Percentiles rank a stretch among this genome's conserved stretches.
These are phyloP conservation scores for Schwanniomyces sp. DNA, from an alignment of 805 yeast species.

Conservation along the genomic window DNA sequence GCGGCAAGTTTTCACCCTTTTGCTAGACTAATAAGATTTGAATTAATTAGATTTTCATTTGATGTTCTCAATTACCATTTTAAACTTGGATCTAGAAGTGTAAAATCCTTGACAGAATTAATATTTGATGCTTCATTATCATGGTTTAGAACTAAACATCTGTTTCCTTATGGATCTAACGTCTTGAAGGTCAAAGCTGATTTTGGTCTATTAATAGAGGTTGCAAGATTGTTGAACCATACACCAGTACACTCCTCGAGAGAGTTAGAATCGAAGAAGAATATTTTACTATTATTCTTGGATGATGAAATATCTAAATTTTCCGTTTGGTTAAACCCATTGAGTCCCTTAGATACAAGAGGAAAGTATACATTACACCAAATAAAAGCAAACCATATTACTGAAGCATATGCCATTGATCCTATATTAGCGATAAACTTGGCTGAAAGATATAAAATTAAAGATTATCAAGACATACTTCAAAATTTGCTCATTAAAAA, in stretches of 20 bases:
- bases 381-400: slow-evolving; percentile 43
- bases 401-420: slow-evolving; percentile 60
- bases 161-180: slow-evolving; percentile 86
- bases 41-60: slow-evolving; percentile 65
- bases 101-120: slow-evolving; percentile 44
- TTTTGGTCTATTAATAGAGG: slow-evolving; percentile 53
- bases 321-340: slow-evolving; percentile 75
- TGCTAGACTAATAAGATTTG: slow-evolving; percentile 73
- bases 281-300: slow-evolving; percentile 60
- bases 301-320: slow-evolving; percentile 73
- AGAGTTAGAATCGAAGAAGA: slow-evolving; percentile 48
- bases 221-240: slow-evolving; percentile 34
- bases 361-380: slow-evolving; percentile 34
- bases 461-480: slow-evolving; percentile 38
- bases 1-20: slow-evolving; percentile 81
- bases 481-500: slow-evolving; percentile 47
- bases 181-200: slow-evolving; percentile 70
- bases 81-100: slow-evolving; percentile 48
- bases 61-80: slow-evolving; percentile 60
- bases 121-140: slow-evolving; percentile 68
- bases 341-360: slow-evolving; percentile 41
- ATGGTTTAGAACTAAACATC: slow-evolving; percentile 69
- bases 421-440: slow-evolving; percentile 75
- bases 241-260: slow-evolving; percentile 19
- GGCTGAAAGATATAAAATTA: slow-evolving; percentile 55